Conservation (phyloP, 164 flowering plant species). For the Umbellularia californica region DNA sequence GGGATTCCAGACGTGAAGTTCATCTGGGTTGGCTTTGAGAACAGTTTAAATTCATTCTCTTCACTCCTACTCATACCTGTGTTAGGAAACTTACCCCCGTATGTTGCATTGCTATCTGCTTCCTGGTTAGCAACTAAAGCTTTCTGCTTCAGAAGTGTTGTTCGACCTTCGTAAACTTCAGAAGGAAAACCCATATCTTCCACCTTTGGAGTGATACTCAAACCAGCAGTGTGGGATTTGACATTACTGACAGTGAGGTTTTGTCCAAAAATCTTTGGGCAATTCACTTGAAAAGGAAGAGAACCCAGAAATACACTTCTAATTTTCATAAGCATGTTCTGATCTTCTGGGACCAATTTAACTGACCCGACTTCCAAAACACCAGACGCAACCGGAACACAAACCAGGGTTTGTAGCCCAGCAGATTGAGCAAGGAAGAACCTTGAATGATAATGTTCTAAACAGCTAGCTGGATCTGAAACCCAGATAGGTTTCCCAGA, state of each 20-base stretch:
- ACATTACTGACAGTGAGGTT: constrained; percentile 56
- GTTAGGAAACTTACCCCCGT: constrained; percentile 42
- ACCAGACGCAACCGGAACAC: constrained; percentile 68
- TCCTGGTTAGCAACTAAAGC: constrained; percentile 17
- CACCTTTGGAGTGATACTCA: constrained; percentile 58
- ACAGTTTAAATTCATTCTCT: constrained; percentile 34
- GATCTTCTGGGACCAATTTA: constrained; percentile 48
- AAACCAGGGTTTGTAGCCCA: constrained; percentile 51
- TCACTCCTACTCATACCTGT: constrained; percentile 27
- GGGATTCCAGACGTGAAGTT: constrained; percentile 27
- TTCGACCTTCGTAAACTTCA: constrained; percentile 33
- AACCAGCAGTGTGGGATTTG: constrained; percentile 40
- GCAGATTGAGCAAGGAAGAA: constrained; percentile 50
- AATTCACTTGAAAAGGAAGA: constrained; percentile 18
- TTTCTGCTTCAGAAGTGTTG: constrained; percentile 8
- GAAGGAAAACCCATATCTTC: constrained; percentile 39
- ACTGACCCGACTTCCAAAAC: constrained; percentile 77
- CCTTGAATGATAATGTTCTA: constrained; percentile 47
- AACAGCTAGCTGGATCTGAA: constrained; percentile 34
- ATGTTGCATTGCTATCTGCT: constrained; percentile 3
- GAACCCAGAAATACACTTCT: constrained; percentile 37
- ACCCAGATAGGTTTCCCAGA: constrained; percentile 58
- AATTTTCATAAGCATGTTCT: constrained; percentile 37
- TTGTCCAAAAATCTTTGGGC: constrained; percentile 64
- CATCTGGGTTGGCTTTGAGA: constrained; percentile 35